These are phyloP conservation scores for Grosmannia serpens DNA, from an alignment of 2,329 filamentous ascomycete species.

Conservation along the genomic window DNA sequence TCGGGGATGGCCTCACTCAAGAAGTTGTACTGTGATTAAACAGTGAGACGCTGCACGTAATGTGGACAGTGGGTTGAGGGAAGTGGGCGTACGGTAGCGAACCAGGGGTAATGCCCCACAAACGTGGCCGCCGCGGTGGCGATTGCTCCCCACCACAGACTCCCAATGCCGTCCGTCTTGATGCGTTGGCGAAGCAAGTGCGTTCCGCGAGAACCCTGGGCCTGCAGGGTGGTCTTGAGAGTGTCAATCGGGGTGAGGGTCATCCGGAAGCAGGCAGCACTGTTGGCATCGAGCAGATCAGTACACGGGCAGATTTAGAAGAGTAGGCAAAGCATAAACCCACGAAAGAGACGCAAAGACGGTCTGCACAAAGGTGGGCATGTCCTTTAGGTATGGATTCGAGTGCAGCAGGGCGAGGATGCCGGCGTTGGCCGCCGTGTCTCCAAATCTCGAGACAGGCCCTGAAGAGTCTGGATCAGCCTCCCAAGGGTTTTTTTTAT, in stretches of 20 bases:
- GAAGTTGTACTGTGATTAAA: conserved; percentile 27
- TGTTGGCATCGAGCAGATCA: conserved; percentile 7
- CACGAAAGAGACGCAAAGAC: conserved; percentile 35
- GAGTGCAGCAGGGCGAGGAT: conserved; percentile 35
- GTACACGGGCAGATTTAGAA: not conserved
- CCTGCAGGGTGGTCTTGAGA: conserved; percentile 37
- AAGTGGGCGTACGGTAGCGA: conserved; percentile 27
- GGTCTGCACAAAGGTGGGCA: conserved; percentile 32
- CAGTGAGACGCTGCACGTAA: conserved; percentile 7
- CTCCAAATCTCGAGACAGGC: conserved; percentile 33
- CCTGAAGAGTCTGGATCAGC: conserved; percentile 16
- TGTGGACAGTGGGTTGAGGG: not conserved
- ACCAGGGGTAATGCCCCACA: conserved; percentile 38
- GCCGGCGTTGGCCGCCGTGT: conserved; percentile 36
- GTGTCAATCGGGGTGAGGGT: conserved; percentile 36
- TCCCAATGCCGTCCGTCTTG: conserved; percentile 31
- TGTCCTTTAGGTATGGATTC: conserved; percentile 29
- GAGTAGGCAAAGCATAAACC: not conserved
- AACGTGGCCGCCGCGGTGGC: conserved; percentile 37
- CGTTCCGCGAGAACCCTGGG: conserved; percentile 31
- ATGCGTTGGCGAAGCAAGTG: conserved; percentile 30
- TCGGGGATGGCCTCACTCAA: conserved; percentile 26
- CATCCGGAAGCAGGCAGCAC: conserved; percentile 34
- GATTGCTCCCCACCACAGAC: conserved; percentile 37
- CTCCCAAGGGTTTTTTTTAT: not conserved